Conservation (phyloP, 345 rosid genomes). For the Geranium rotundifolium region DNA sequence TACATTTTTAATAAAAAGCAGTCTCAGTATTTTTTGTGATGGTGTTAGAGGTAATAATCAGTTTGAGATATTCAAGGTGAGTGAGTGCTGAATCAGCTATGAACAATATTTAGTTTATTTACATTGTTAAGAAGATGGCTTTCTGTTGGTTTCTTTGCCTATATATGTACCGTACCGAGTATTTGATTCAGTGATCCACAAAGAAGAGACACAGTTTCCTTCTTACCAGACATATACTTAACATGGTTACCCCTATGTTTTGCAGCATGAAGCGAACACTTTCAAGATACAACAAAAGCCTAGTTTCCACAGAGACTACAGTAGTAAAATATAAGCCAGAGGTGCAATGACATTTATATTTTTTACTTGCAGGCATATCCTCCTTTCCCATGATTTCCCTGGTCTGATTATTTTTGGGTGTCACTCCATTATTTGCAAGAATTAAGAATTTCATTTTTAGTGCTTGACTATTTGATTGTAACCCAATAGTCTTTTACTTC, state of each 20-base stretch:
- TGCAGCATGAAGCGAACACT: conserved; percentile 72
- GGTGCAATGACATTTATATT: conserved; percentile 22
- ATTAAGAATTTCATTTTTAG: too few species aligned
- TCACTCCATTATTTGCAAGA: too few species aligned
- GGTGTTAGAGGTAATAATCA: too few species aligned
- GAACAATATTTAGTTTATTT: too few species aligned
- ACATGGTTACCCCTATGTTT: not conserved
- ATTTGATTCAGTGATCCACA: not conserved
- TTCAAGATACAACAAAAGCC: conserved; percentile 49
- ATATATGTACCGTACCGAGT: not conserved
- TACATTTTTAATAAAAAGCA: too few species aligned
- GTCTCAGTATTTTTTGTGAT: too few species aligned
- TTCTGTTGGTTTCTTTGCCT: too few species aligned
- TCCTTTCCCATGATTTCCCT: not conserved
- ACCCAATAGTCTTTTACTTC: not conserved
- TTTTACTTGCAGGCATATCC: not conserved
- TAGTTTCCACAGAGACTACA: conserved; percentile 35
- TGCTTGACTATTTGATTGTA: too few species aligned
- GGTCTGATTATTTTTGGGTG: not conserved
- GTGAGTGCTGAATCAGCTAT: too few species aligned
- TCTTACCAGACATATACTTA: not conserved
- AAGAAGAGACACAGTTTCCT: not conserved
- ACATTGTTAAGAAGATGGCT: too few species aligned
- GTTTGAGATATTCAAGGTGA: too few species aligned
- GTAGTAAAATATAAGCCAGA: conserved; percentile 35